phyloP scores from a whole-genome alignment of 2,329 filamentous ascomycete genomes.

The Gliomastix tumulicola region DNA sequence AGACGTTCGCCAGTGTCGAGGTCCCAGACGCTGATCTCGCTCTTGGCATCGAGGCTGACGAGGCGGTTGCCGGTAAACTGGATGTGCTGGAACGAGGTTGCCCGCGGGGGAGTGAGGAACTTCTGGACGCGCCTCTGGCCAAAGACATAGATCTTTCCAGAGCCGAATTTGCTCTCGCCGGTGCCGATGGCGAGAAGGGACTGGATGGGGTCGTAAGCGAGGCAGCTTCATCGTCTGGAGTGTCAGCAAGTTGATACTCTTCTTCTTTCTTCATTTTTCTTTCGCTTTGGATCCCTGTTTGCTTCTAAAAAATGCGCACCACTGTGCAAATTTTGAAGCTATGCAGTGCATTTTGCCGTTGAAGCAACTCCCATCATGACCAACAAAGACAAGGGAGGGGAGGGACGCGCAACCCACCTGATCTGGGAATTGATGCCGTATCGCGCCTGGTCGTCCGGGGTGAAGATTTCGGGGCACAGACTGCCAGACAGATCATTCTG shows the following conservation, averaged over 20 bases:
- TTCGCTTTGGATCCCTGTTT: too few relatives aligned
- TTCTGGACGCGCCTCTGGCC: constrained; percentile 76
- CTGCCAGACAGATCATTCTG: constrained; percentile 83
- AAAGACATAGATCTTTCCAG: constrained; percentile 82
- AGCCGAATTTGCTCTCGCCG: constrained; percentile 76
- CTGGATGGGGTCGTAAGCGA: constrained; percentile 91
- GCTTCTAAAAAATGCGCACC: too few relatives aligned
- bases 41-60: constrained; percentile 75
- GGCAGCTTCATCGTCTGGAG: constrained; percentile 63
- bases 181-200: constrained; percentile 90
- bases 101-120: constrained; percentile 62
- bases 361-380: too few relatives aligned
- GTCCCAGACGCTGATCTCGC: constrained; percentile 80
- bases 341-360: too few relatives aligned
- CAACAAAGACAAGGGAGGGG: neutral
- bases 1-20: constrained; percentile 62
- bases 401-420: constrained; percentile 34
- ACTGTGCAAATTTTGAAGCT: too few relatives aligned
- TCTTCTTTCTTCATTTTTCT: neutral
- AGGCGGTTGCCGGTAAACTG: constrained; percentile 85
- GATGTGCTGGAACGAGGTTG: constrained; percentile 67
- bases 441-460: constrained; percentile 74
- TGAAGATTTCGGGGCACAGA: constrained; percentile 70
- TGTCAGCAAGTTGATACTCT: neutral
- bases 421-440: constrained; percentile 77